Percentiles rank a stretch among this genome's conserved stretches.
Conservation (phyloP, 805 yeast genomes). For the Saturnispora diversa region DNA sequence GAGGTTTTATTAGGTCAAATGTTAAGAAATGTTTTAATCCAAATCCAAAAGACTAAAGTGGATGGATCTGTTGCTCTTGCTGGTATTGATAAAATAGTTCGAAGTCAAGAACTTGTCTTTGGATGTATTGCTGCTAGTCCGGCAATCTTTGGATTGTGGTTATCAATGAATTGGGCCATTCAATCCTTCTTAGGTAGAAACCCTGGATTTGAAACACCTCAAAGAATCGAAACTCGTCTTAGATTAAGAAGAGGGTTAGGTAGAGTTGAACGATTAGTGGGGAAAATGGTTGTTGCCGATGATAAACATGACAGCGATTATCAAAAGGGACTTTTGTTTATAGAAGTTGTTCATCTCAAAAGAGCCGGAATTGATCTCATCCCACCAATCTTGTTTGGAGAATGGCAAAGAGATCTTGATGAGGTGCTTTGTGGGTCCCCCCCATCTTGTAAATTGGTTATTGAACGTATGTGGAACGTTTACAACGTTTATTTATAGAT, state of each 20-base stretch:
- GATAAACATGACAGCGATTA: slow-evolving; percentile 23
- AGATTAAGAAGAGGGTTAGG: slow-evolving; percentile 12
- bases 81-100: slow-evolving; percentile 83
- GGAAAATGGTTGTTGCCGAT: slow-evolving; percentile 17
- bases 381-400: slow-evolving; percentile 41
- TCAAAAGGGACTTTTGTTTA: slow-evolving; percentile 52
- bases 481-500: slow-evolving; percentile 33
- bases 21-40: slow-evolving; percentile 72
- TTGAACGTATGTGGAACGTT: slow-evolving; percentile 54
- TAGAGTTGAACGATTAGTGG: slow-evolving; percentile 19
- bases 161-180: slow-evolving; percentile 21
- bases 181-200: slow-evolving; percentile 8
- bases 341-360: slow-evolving; percentile 56
- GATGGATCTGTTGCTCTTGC: slow-evolving; percentile 85
- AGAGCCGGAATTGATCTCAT: slow-evolving; percentile 40
- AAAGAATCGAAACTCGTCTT: not conserved
- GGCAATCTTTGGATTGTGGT: slow-evolving; percentile 50
- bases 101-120: slow-evolving; percentile 90
- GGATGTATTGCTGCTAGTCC: slow-evolving; percentile 89
- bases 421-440: slow-evolving; percentile 43
- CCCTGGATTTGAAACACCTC: not conserved
- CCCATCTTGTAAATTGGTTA: slow-evolving; percentile 35
- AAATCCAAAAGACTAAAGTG: slow-evolving; percentile 92
- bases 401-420: slow-evolving; percentile 57
- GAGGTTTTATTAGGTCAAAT: slow-evolving; percentile 61